A percentile compares a stretch with the other conserved stretches of the same genome.
These are phyloP conservation scores for Jamesozyma spencerorum DNA, from an alignment of 805 yeast species.

Conservation along the genomic window DNA sequence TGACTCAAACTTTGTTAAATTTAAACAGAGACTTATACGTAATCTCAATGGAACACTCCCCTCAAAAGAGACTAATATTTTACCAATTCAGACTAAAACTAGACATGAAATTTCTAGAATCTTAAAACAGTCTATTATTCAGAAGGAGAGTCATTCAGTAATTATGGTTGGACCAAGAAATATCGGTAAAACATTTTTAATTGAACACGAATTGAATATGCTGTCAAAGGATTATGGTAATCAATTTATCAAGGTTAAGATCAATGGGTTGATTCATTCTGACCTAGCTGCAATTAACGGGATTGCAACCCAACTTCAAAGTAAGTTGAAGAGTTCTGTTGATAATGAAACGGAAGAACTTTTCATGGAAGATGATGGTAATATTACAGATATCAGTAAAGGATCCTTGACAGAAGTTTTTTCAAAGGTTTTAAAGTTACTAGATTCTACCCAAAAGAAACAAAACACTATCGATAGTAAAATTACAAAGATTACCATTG, in stretches of 20 bases:
- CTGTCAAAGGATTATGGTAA: conserved; percentile 34
- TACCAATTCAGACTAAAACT: conserved; percentile 15
- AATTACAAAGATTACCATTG: conserved; percentile 41
- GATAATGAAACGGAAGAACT: conserved; percentile 7
- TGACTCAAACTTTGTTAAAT: conserved; percentile 12
- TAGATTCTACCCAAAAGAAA: conserved; percentile 33
- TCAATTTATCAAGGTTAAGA: conserved; percentile 50
- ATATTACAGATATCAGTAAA: conserved; percentile 35
- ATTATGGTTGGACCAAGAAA: conserved; percentile 73
- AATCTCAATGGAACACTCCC: conserved; percentile 19
- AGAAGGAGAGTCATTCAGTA: conserved; percentile 73
- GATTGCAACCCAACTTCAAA: conserved; percentile 75
- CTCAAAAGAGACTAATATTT: conserved; percentile 13
- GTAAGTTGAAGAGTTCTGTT: conserved; percentile 23
- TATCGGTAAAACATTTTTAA: conserved; percentile 60
- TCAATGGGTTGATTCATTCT: conserved; percentile 63
- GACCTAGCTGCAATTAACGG: conserved; percentile 76
- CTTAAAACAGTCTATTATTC: conserved; percentile 54
- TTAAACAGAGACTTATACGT: conserved; percentile 16
- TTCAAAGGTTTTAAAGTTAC: conserved; percentile 43
- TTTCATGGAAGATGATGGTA: conserved; percentile 6
- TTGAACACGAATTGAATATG: conserved; percentile 46
- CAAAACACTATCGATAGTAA: conserved; percentile 7
- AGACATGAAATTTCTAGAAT: conserved; percentile 44
- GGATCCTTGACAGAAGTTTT: conserved; percentile 53